These are phyloP conservation scores for Cryptosporidium parvum DNA, from an alignment of 169 alveolate genomes.

Conservation along the genomic window DNA sequence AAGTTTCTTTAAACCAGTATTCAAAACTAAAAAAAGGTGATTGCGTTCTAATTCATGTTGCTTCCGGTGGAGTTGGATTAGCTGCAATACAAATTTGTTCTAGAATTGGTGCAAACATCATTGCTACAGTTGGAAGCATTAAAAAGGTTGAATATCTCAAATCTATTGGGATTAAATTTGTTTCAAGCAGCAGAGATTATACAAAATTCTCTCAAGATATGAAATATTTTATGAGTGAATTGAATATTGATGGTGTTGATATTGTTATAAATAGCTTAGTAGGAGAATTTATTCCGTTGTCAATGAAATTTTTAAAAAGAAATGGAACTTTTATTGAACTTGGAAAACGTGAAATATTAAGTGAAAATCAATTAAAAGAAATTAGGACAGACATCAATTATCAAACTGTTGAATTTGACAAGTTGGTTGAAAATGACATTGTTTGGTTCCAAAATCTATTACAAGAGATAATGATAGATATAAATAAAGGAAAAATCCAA, in stretches of 20 bases:
- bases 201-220: constrained; percentile 46
- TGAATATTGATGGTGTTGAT: constrained; percentile 36
- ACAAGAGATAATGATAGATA: constrained; percentile 13
- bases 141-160: constrained; percentile 73
- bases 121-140: constrained; percentile 56
- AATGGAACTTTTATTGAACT: constrained; percentile 81
- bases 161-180: constrained; percentile 77
- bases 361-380: constrained; percentile 14
- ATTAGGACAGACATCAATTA: constrained; percentile 63
- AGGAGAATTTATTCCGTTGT: constrained; percentile 76
- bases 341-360: constrained; percentile 75
- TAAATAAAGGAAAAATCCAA: constrained; percentile 27
- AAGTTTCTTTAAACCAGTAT: constrained; percentile 31
- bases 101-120: constrained; percentile 78
- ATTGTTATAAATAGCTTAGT: constrained; percentile 43
- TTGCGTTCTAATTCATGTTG: constrained; percentile 79
- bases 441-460: constrained; percentile 49
- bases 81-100: constrained; percentile 80
- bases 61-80: constrained; percentile 83
- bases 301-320: constrained; percentile 76
- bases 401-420: constrained; percentile 77
- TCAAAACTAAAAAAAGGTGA: constrained; percentile 69
- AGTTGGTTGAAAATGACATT: constrained; percentile 70
- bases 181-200: constrained; percentile 77
- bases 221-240: constrained; percentile 13